These are phyloP conservation scores for Thalassiosira delicatula DNA, from an alignment of 352 stramenopile species.

Conservation along the genomic window DNA sequence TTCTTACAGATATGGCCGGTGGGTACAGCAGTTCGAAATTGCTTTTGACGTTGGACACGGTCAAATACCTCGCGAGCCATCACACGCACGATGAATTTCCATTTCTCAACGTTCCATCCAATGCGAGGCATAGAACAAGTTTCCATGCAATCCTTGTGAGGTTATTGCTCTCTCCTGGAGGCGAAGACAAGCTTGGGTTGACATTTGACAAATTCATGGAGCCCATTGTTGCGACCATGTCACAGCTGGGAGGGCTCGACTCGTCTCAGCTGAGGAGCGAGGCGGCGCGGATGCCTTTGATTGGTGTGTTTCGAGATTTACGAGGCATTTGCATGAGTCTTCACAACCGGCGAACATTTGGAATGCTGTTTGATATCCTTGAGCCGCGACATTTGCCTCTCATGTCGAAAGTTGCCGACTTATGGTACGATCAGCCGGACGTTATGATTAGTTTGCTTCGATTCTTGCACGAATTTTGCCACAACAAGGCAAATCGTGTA, in stretches of 20 bases:
- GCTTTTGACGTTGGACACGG: constrained; percentile 95
- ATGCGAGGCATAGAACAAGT: constrained; percentile 94
- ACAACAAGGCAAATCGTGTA: constrained; percentile 94
- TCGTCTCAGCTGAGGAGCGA: constrained; percentile 78
- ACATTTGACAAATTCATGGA: constrained; percentile 97
- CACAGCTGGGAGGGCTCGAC: constrained; percentile 77
- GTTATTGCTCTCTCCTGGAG: constrained; percentile 93
- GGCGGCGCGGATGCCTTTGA: constrained; percentile 84
- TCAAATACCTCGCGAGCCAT: constrained; percentile 96
- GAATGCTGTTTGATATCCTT: constrained; percentile 96
- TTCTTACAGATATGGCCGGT: constrained; percentile 97
- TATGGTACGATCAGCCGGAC: constrained; percentile 91
- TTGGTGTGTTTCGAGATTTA: constrained; percentile 96
- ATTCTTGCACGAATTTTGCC: constrained; percentile 93
- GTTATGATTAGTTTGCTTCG: constrained; percentile 96
- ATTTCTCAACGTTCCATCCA: constrained; percentile 92
- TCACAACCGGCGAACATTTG: constrained; percentile 96
- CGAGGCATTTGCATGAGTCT: constrained; percentile 94
- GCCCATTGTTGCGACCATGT: constrained; percentile 85
- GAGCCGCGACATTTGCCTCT: constrained; percentile 96
- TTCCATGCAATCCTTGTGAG: constrained; percentile 97
- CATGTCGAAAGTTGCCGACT: constrained; percentile 92
- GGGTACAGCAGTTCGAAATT: constrained; percentile 96
- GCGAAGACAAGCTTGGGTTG: constrained; percentile 88
- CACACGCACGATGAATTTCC: constrained; percentile 97